Conservation (phyloP, 2,329 filamentous ascomycete genomes). For the Colletotrichum phormii region DNA sequence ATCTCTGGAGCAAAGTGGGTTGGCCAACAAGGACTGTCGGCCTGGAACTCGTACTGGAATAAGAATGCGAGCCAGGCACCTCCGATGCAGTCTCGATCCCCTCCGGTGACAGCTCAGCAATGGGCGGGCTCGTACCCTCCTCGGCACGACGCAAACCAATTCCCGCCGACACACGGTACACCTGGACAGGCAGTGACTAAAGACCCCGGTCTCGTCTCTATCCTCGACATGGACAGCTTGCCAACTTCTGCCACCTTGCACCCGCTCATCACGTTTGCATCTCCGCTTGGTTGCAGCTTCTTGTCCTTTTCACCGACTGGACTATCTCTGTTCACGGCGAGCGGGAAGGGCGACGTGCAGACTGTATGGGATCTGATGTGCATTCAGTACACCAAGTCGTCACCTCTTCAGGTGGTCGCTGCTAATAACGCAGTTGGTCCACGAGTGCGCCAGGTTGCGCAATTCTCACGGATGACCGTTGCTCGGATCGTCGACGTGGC, state of each 20-base stretch:
- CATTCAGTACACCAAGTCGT: conserved; percentile 71
- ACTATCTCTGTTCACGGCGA: conserved; percentile 80
- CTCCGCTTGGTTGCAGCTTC: conserved; percentile 82
- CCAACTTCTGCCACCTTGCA: conserved; percentile 64
- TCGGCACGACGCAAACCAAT: conserved; percentile 64
- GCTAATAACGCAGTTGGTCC: conserved; percentile 59
- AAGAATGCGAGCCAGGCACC: conserved; percentile 59
- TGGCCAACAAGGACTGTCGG: conserved; percentile 80
- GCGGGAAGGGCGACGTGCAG: conserved; percentile 85
- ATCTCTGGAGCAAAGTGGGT: conserved; percentile 82
- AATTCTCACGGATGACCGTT: conserved; percentile 91
- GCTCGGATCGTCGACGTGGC: conserved; percentile 90
- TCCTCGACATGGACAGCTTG: conserved; percentile 77
- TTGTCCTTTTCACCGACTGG: conserved; percentile 82
- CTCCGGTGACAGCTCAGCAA: conserved; percentile 55
- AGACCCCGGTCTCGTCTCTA: conserved; percentile 80
- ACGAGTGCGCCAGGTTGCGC: conserved; percentile 83
- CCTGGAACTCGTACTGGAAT: conserved; percentile 86
- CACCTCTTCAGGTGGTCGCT: conserved; percentile 65
- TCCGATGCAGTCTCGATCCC: conserved; percentile 58
- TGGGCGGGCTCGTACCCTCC: conserved; percentile 60
- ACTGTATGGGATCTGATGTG: conserved; percentile 84
- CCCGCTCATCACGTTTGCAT: conserved; percentile 77
- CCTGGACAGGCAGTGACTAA: conserved; percentile 66
- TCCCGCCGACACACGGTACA: conserved; percentile 81